A percentile compares a stretch with the other conserved stretches of the same genome.
These are phyloP conservation scores for Candida neerlandica DNA, from an alignment of 1,139 yeast genomes.

Conservation along the genomic window DNA sequence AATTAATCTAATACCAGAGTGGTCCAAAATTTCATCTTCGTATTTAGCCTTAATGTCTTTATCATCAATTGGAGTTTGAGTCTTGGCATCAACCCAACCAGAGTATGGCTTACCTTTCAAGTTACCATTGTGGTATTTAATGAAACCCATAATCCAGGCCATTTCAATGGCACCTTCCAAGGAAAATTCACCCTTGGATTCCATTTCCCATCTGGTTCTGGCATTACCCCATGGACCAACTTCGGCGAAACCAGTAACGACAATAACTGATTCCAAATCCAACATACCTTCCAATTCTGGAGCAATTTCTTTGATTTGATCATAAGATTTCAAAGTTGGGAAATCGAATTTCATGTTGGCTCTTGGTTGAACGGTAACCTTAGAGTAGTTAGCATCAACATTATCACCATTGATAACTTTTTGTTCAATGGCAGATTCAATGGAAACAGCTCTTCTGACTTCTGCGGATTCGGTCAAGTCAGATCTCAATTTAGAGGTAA, in stretches of 20 bases:
- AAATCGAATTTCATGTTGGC: conserved; percentile 92
- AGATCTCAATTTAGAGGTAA: conserved; percentile 77
- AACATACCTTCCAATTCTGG: conserved; percentile 87
- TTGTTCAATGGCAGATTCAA: conserved; percentile 91
- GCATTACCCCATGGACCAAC: conserved; percentile 99
- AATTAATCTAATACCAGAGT: conserved; percentile 93
- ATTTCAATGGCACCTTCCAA: conserved; percentile 97
- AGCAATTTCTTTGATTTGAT: conserved; percentile 68
- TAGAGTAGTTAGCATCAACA: conserved; percentile 83
- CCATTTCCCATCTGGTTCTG: conserved; percentile 99
- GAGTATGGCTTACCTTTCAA: conserved; percentile 86
- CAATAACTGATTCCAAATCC: conserved; percentile 88
- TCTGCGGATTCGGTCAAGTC: conserved; percentile 86
- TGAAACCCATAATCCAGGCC: conserved; percentile 99
- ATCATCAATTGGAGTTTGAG: conserved; percentile 91
- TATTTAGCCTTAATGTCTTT: conserved; percentile 89
- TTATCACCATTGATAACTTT: conserved; percentile 87
- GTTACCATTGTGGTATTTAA: conserved; percentile 90
- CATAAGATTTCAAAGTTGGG: conserved; percentile 82
- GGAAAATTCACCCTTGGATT: conserved; percentile 92
- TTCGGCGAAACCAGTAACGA: conserved; percentile 96
- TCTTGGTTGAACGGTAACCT: conserved; percentile 82
- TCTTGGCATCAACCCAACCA: conserved; percentile 97
- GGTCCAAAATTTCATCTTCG: conserved; percentile 84
- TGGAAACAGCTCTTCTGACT: conserved; percentile 91